Evolutionary conservation across 2,329 filamentous ascomycete genomes (phyloP), one percentile per base, ranked within the genome.

Genomic region (Phyllosticta ampelicida): DNA sequence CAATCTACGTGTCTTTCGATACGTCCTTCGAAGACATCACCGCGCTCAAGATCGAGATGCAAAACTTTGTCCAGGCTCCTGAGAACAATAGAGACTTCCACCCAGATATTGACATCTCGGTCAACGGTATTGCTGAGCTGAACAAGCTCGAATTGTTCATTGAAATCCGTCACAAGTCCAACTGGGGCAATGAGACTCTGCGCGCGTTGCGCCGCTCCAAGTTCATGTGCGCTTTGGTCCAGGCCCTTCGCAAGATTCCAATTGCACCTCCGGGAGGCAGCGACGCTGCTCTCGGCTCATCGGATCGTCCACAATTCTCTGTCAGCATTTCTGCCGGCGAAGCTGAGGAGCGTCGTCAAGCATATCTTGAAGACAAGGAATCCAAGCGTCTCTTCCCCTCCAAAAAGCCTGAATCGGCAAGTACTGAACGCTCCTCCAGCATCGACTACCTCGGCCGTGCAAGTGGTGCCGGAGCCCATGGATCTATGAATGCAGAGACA

Each of bases 51-150:
- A 71, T 81, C 4, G 92, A 97, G 70, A 87, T 99, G 81, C 84
- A 89, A 70, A 79, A 77, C 21, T 99, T 97, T 65, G 90, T 97
- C 48, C 83, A 81, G 21, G 79, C 87, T 57, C 84, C 90, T 56
- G 90, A 95, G 21, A 97, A 97, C 74, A 82, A 80, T 60, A 86
- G 94, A 66, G 94, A 99, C 73, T 99, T 96, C 81, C 85, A 90
- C 71, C 83, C 86, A 2, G 89, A 96, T 58, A 78, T 97, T 55
- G 80, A 84, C 61, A 83, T 97, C 59, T 84, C 89, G 64, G 83
- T 96, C 16, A 79, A 82, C 23, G 84, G 89, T 58, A 84, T 97
- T 30, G 87, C 86, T 48, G 86, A 91, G 66, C 84, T 95, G 77
- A 89, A 95, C 73, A 96, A 96, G 75, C 78, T 97, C 54, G 81